Evolutionary conservation across 306 rosid species (phyloP), one percentile per base, ranked within the genome.

Genomic region (Ormosia semicastrata): DNA sequence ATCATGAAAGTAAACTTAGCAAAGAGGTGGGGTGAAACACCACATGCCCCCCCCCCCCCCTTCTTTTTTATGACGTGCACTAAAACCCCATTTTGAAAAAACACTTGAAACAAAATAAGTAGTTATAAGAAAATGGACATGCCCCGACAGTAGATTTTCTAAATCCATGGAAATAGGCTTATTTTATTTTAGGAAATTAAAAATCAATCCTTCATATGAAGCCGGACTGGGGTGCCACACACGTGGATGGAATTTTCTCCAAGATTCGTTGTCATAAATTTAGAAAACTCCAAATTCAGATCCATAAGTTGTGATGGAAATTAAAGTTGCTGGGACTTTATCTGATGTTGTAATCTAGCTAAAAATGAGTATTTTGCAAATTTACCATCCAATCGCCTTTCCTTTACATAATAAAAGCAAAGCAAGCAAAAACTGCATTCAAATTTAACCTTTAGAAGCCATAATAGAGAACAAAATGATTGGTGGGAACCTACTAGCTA

Each of bases 401-500:
- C 12, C 46, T 30, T 33, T 34, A 43, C 71, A 52, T 59, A 54
- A n/a, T 66, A 64, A 81, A 64, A 73, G 74, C 49, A 73, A 73
- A 29, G 4, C 15, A 73, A 33, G 50, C 14, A 54, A 54, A n/a
- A 53, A 2, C 60, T 40, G 14, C 32, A 29, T 41, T 75, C 36
- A 50, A 80, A 80, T 69, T 71, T 68, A 80, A 80, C 70, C 82
- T 85, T 60, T n/a, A 14, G 46, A 57, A 18, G 37, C 58, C 43
- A 73, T 60, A 58, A 73, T 52, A 78, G 66, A 77, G 43, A 49
- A 12, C 6, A 59, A 79, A 78, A 43, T 74, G 86, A 53, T 52
- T 63, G 89, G 89, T 73, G 77, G 69, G 74, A 69, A 76, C 53
- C 37, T 34, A 59, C 36, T 54, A 62, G 7, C 84, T 30, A 79